These are phyloP conservation scores for Zymoseptoria tritici DNA, from an alignment of 2,329 filamentous ascomycete species.

Conservation along the genomic window DNA sequence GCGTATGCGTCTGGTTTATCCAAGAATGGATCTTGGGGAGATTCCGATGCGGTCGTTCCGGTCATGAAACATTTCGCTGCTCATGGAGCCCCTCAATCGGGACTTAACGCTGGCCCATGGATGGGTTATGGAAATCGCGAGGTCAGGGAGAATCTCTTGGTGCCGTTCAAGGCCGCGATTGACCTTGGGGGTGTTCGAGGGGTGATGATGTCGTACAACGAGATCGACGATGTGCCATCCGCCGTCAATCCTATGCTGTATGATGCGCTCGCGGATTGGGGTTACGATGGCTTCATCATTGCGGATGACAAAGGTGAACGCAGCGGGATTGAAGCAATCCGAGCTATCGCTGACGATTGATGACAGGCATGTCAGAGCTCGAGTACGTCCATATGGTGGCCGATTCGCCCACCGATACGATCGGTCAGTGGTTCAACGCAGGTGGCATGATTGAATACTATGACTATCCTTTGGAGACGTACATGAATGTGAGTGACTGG, in stretches of 20 bases:
- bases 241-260: conserved; percentile 14
- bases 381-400: conserved; percentile 5
- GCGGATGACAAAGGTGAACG: conserved; percentile 11
- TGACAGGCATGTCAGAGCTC: conserved; percentile 10
- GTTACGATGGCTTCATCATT: conserved; percentile 12
- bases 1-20: conserved; percentile 12
- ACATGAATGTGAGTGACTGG: conserved; percentile 6
- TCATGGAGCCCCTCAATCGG: conserved; percentile 10
- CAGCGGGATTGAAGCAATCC: not conserved
- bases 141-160: conserved; percentile 9
- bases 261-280: conserved; percentile 10
- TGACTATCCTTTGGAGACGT: conserved; percentile 12
- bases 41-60: conserved; percentile 10
- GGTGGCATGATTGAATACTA: conserved; percentile 15
- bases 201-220: conserved; percentile 16
- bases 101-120: conserved; percentile 10
- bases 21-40: conserved; percentile 10
- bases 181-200: conserved; percentile 12
- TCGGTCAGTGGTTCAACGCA: conserved; percentile 13
- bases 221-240: conserved; percentile 12
- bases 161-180: conserved; percentile 12
- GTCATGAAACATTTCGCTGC: conserved; percentile 17
- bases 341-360: not conserved
- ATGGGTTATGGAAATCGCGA: conserved; percentile 14
- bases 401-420: conserved; percentile 4